phyloP scores from a whole-genome alignment of 2,329 filamentous ascomycete genomes.

The Corynespora cassiicola region DNA sequence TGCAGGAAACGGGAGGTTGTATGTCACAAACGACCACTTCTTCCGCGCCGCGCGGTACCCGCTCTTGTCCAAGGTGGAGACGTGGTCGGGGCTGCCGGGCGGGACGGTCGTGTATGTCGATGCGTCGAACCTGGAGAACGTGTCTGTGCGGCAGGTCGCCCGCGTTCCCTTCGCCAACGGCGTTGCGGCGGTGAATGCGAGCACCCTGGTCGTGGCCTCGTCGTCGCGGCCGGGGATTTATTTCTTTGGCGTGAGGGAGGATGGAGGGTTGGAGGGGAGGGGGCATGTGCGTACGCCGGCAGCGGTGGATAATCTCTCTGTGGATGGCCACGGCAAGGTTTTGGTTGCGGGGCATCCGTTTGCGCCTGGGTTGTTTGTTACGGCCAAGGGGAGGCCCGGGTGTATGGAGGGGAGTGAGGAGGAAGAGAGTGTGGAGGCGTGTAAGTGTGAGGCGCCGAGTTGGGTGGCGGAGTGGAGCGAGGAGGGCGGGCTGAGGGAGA shows the following conservation, averaged over 20 bases:
- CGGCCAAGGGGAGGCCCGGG: conserved; percentile 21
- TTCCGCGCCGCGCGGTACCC: conserved; percentile 32
- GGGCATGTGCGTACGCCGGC: conserved; percentile 33
- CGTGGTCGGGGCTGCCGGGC: conserved; percentile 43
- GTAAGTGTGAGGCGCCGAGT: conserved; percentile 36
- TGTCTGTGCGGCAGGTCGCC: conserved; percentile 34
- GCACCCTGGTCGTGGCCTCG: conserved; percentile 48
- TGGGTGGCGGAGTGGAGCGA: conserved; percentile 51
- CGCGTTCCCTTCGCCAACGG: conserved; percentile 52
- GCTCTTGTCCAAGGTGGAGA: conserved; percentile 45
- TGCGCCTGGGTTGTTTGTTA: conserved; percentile 34
- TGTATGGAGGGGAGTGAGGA: conserved; percentile 19
- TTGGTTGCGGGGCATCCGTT: conserved; percentile 52
- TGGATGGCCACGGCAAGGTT: conserved; percentile 45
- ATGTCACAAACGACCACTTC: conserved; percentile 53
- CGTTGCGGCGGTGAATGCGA: conserved; percentile 43
- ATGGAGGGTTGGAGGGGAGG: conserved; percentile 16
- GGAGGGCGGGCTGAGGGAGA: conserved; percentile 35
- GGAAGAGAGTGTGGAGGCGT: conserved; percentile 23
- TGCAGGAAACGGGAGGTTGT: conserved; percentile 38
- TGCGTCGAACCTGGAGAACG: conserved; percentile 13
- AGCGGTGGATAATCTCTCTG: conserved; percentile 49
- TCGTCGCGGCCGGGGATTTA: conserved; percentile 40
- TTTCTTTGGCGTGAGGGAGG: conserved; percentile 35
- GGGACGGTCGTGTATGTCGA: conserved; percentile 47